Base-by-base conservation (phyloP, 2,329 filamentous ascomycete species). In the Exophiala spinifera region DNA sequence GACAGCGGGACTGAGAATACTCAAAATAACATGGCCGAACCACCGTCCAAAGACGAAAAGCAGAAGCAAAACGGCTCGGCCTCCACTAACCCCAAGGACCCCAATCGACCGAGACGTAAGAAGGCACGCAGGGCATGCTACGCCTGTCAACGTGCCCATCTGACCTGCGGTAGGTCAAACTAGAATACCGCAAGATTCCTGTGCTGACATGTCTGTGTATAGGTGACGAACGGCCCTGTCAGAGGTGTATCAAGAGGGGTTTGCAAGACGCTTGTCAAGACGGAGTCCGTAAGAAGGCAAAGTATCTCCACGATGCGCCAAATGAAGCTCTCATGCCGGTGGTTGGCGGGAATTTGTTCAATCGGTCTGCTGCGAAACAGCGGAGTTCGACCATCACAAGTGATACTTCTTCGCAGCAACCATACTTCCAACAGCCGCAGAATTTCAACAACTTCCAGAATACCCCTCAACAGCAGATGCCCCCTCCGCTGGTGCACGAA, bases 231-330 rank as follows among this genome's bases (percentile, higher is more conserved):
- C 83, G 94, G 64, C 94, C 94, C 49, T 99, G 94, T 70, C 84
- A 91, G 67, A 81, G 94, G 66, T 99, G 94, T 71, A 90, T 97
- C 64, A 96, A 96, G 73, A 87, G 94, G 65, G 89, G 90, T 43
- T 82, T 97, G 19, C 88, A 91, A 66, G 91, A 96, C 69, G 84
- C 84, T 57, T 99, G 94, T 68, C 91, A 96, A 71, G 94, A 99
- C 69, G 94, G 94, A 50, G 91, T 97, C 48, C 87, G 94, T 60
- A 99, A 99, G 74, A 99, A 97, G 79, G 94, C 94, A 49, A 99
- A 99, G 72, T 99, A 99, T 71, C 87, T 99, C 53, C 91, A 97
- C 68, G 94, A 97, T 79, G 91, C 92, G 21, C 91, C 92, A 33
- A 84, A 90, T 49, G 91, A 95, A 69, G 91, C 91, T 43, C 78